Percentiles rank a stretch among this genome's conserved stretches.
These are phyloP conservation scores for Whalleya microplaca DNA, from an alignment of 2,329 filamentous ascomycete genomes.

Conservation along the genomic window DNA sequence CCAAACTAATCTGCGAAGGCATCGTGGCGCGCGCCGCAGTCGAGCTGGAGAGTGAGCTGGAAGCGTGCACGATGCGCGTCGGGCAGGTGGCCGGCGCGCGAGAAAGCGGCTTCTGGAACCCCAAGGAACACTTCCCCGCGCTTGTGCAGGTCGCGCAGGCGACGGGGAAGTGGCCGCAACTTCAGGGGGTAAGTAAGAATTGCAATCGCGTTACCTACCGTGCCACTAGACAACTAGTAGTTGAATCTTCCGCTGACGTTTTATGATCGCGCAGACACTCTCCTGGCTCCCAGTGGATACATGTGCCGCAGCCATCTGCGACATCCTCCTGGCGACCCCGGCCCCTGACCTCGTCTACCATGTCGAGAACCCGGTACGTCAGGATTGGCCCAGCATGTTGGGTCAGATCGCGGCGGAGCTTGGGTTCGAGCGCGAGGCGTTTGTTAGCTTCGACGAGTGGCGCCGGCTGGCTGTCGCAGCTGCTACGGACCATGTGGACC, in stretches of 20 bases:
- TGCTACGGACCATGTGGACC: conserved; percentile 6
- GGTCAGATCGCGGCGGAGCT: conserved; percentile 1
- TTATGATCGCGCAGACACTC: neutral
- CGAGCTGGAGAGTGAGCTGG: conserved; percentile 37
- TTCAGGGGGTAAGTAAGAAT: conserved; percentile 19
- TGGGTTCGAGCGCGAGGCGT: neutral
- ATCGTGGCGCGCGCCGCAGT: conserved; percentile 47
- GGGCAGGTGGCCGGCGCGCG: conserved; percentile 50
- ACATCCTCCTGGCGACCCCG: conserved; percentile 2
- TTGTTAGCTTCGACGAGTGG: conserved; percentile 21
- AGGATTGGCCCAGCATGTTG: conserved; percentile 5
- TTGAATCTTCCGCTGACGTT: neutral
- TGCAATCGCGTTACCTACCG: too few relatives aligned
- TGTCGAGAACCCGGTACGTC: conserved; percentile 22
- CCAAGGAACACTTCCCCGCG: conserved; percentile 48
- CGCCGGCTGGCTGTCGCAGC: conserved; percentile 7
- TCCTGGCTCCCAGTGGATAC: conserved; percentile 19
- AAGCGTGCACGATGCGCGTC: conserved; percentile 42
- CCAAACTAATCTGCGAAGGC: conserved; percentile 49
- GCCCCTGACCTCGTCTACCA: conserved; percentile 4
- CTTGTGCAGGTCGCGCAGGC: conserved; percentile 48
- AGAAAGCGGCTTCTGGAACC: conserved; percentile 49
- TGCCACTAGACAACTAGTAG: too few relatives aligned
- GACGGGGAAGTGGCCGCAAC: conserved; percentile 17
- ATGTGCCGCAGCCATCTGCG: conserved; percentile 2